These are phyloP conservation scores for Solanum appendiculatum DNA, from an alignment of 257 asterid species.

Conservation along the genomic window DNA sequence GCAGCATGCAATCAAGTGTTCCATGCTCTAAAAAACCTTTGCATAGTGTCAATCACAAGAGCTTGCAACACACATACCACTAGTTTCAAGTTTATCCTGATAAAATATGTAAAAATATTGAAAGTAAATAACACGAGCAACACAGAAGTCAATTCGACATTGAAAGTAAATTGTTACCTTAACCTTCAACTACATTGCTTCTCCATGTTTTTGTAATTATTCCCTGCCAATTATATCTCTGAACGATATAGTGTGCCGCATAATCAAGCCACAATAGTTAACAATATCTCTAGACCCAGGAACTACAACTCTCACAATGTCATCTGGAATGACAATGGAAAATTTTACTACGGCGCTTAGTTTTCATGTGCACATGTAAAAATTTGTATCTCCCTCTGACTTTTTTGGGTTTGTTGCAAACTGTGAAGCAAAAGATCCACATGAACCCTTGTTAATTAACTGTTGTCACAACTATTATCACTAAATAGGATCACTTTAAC, in stretches of 20 bases:
- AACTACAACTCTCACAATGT: not conserved
- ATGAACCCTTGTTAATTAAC: not conserved
- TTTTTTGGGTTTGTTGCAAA: not conserved
- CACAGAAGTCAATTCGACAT: not conserved
- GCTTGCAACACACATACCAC: not conserved
- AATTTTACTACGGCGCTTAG: not conserved
- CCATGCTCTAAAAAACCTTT: not conserved
- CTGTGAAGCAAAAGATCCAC: not conserved
- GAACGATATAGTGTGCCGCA: not conserved
- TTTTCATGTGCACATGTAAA: not conserved
- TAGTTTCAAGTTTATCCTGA: not conserved
- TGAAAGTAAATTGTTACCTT: not conserved
- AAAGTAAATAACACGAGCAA: not conserved
- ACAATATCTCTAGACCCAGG: not conserved
- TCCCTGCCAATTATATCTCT: not conserved
- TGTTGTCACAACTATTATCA: not conserved
- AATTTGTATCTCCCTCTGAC: not conserved
- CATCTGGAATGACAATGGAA: not conserved
- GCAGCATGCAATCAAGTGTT: not conserved
- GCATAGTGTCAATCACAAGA: not conserved
- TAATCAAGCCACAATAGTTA: not conserved
- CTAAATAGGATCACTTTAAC: not conserved
- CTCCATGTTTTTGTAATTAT: not conserved
- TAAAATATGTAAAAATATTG: not conserved
- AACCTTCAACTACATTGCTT: not conserved